Percentiles rank a stretch among this genome's conserved stretches.
phyloP scores from a whole-genome alignment of 2,329 filamentous ascomycete genomes.

The Didymosphaeria variabile region DNA sequence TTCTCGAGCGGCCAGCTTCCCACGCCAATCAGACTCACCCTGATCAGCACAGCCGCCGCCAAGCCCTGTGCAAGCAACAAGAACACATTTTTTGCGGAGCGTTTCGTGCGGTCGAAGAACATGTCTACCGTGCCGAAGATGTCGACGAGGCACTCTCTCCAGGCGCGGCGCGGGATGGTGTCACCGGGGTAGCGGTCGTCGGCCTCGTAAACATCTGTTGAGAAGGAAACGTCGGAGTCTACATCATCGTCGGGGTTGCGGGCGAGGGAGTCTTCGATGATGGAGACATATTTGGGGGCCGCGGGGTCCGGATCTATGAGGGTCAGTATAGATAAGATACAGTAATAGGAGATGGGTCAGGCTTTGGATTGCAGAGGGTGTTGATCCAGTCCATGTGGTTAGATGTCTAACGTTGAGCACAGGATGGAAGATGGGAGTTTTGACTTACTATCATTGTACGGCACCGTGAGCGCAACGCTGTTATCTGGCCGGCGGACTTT shows the following conservation, averaged over 20 bases:
- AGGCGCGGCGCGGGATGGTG: neutral
- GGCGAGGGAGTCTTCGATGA: neutral
- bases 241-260: neutral
- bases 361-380: too few species aligned
- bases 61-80: neutral
- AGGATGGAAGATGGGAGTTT: neutral
- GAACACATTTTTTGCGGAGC: neutral
- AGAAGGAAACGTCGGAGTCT: too few species aligned
- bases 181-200: neutral
- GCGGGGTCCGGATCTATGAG: neutral
- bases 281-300: neutral
- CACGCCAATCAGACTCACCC: neutral
- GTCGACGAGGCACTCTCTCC: neutral
- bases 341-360: neutral
- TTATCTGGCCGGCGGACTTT: neutral
- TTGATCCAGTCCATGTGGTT: neutral
- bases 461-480: neutral
- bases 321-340: neutral
- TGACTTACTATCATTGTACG: neutral
- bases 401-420: too few species aligned
- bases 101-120: neutral
- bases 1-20: neutral
- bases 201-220: neutral
- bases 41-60: neutral
- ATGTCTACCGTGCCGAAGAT: neutral